Evolutionary conservation across 2,329 filamentous ascomycete genomes (phyloP).

Genomic region (Aureobasidium sp.): DNA sequence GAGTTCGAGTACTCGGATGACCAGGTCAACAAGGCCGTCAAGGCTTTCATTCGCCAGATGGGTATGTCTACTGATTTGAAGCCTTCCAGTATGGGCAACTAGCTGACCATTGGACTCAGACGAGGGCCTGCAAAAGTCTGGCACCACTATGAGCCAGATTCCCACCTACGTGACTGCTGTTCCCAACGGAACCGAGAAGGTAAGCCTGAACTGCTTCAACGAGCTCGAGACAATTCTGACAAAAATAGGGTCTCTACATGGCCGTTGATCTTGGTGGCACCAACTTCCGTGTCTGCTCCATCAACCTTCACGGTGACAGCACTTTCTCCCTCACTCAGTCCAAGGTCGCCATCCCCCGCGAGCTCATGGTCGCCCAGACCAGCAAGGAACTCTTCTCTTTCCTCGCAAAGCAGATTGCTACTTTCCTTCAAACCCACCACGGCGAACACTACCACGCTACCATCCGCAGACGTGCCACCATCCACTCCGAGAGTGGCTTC

Average conservation of each 20-base stretch:
- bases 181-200: conserved; percentile 96
- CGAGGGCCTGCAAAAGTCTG: conserved; percentile 71
- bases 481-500: conserved; percentile 50
- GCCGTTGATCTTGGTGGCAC: conserved; percentile 97
- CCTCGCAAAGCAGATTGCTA: conserved; percentile 83
- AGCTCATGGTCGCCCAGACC: conserved; percentile 83
- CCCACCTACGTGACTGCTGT: conserved; percentile 94
- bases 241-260: conserved; percentile 72
- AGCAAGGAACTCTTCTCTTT: conserved; percentile 85
- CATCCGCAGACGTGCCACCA: conserved; percentile 53
- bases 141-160: conserved; percentile 84
- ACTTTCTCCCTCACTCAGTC: conserved; percentile 90
- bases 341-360: conserved; percentile 82
- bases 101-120: conserved; percentile 39
- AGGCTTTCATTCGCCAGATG: conserved; percentile 83
- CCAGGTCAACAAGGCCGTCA: conserved; percentile 69
- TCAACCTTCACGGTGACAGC: conserved; percentile 85
- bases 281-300: conserved; percentile 96
- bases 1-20: conserved; percentile 79
- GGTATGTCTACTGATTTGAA: conserved; percentile 37
- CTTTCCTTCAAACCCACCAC: conserved; percentile 81
- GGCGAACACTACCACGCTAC: conserved; percentile 68
- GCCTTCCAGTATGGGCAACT: not conserved
- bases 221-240: not conserved
- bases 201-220: conserved; percentile 29